Percentiles rank a stretch among this genome's conserved stretches.
Conservation (phyloP, 2,329 filamentous ascomycete species). For the Trichoderma endophyticum region DNA sequence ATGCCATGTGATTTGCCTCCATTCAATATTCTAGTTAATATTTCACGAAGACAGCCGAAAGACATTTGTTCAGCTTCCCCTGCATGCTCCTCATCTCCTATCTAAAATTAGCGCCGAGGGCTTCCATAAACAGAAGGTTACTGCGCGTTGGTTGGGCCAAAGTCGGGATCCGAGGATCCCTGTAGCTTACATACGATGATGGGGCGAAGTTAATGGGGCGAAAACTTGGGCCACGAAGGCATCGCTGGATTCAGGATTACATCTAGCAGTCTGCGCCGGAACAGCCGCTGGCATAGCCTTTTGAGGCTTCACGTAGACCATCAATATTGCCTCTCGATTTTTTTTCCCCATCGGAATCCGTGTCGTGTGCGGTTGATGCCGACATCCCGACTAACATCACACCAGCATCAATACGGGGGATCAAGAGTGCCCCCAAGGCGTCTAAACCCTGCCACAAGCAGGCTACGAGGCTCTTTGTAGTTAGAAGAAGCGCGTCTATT, state of each 20-base stretch:
- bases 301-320: background rate
- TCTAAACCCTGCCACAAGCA: background rate
- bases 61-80: background rate
- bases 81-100: background rate
- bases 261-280: background rate
- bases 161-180: background rate
- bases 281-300: background rate
- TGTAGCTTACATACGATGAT: background rate
- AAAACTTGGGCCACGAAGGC: background rate
- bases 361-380: background rate
- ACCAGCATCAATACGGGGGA: background rate
- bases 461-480: background rate
- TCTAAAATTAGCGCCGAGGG: background rate
- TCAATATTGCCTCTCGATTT: background rate
- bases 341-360: background rate
- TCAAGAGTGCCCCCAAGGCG: background rate
- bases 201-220: background rate
- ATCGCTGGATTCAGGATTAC: background rate
- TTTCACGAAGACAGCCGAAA: background rate
- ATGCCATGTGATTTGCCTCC: background rate
- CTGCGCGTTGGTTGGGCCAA: background rate
- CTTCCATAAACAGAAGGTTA: background rate
- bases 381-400: background rate
- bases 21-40: background rate
- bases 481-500: background rate